Evolutionary conservation across 2,329 filamentous ascomycete species (phyloP).

Genomic region (Ceratocystis ficicola): DNA sequence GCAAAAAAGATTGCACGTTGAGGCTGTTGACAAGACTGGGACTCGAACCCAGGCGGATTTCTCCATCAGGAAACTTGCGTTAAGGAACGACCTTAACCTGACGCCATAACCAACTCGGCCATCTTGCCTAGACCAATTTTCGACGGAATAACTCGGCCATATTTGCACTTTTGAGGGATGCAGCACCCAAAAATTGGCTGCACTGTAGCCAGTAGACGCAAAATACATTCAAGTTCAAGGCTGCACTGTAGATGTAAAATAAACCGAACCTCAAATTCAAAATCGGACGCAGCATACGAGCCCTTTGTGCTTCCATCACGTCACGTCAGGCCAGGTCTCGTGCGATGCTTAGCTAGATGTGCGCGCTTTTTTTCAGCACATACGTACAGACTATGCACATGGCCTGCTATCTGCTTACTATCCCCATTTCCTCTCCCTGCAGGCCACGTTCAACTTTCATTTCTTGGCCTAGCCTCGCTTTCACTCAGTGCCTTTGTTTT

Average conservation of each 20-base stretch:
- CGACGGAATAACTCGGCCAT: background rate
- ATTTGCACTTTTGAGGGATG: background rate
- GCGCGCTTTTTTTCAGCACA: background rate
- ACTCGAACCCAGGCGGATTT: slow-evolving; percentile 23
- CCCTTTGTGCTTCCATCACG: background rate
- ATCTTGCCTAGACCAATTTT: slow-evolving; percentile 25
- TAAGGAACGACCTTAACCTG: slow-evolving; percentile 28
- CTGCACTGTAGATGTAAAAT: no score
- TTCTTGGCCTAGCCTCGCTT: background rate
- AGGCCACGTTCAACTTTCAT: background rate
- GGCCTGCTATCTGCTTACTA: background rate
- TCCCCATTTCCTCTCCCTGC: background rate
- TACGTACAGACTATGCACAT: background rate
- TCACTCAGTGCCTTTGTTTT: background rate
- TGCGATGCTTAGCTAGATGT: no score
- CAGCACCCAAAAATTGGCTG: background rate
- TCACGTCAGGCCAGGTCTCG: no score
- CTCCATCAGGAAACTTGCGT: slow-evolving; percentile 22
- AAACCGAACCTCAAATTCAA: no score
- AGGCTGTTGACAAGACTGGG: slow-evolving; percentile 20
- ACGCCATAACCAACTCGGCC: slow-evolving; percentile 32
- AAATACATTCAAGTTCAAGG: no score
- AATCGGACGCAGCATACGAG: background rate
- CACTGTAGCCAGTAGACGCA: background rate
- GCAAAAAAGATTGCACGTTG: background rate